Conservation (phyloP, 768 basidiomycete genomes). For the Mycena rosella region DNA sequence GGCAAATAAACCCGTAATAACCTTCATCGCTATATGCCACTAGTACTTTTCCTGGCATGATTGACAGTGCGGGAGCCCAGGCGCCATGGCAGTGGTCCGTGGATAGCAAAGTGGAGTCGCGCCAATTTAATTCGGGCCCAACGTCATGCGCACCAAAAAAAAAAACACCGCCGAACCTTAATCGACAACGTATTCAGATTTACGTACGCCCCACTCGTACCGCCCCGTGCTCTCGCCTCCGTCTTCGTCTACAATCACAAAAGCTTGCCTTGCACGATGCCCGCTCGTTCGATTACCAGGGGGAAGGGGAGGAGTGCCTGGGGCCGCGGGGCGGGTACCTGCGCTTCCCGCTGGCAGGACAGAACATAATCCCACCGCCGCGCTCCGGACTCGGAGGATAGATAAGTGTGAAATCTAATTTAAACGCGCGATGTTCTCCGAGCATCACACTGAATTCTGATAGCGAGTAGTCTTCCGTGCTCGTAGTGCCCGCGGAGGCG, state of each 20-base stretch:
- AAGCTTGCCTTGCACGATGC: constrained; percentile 3
- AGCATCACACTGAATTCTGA: constrained; percentile 24
- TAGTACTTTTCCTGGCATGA: neutral
- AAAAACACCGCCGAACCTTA: constrained; percentile 29
- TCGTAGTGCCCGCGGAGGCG: constrained; percentile 15
- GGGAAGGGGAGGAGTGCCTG: neutral
- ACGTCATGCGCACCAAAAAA: constrained; percentile 18
- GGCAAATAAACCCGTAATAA: neutral
- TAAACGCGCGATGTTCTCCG: constrained; percentile 26
- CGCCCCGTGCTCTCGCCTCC: neutral
- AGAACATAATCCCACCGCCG: constrained; percentile 11
- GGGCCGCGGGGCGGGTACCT: constrained; percentile 19
- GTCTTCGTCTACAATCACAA: neutral
- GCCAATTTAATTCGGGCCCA: neutral
- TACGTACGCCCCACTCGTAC: constrained; percentile 18
- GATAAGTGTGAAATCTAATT: constrained; percentile 33
- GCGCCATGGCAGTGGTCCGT: constrained; percentile 16
- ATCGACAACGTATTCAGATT: constrained; percentile 34
- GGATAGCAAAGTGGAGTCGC: too few species aligned
- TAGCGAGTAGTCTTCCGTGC: neutral
- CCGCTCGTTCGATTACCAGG: constrained; percentile 21
- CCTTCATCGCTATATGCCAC: too few species aligned
- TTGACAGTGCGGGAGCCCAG: constrained; percentile 21
- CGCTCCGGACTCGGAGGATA: too few species aligned
- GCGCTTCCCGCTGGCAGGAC: neutral